Base-by-base conservation (phyloP, 208 protist species). In the Angomonas ambiguus region DNA sequence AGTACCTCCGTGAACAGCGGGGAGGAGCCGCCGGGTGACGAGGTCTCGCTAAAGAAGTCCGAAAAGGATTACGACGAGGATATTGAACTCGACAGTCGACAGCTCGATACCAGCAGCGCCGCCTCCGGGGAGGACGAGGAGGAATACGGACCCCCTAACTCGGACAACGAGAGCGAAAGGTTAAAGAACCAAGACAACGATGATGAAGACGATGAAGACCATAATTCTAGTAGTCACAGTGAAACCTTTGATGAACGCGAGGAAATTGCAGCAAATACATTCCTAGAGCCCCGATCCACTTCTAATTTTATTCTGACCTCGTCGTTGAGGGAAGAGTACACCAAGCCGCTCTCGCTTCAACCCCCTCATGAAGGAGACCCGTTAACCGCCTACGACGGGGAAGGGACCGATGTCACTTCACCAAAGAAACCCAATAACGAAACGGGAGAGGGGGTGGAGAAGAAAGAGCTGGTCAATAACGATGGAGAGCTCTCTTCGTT, bases 401-500 rank as follows among this genome's bases (percentile, higher is more conserved):
- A n/a, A n/a, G n/a, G n/a, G n/a, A n/a, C n/a, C n/a, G n/a, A n/a
- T n/a, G n/a, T n/a, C n/a, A n/a, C n/a, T n/a, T n/a, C n/a, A n/a
- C n/a, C n/a, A n/a, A n/a, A n/a, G n/a, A n/a, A n/a, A n/a, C n/a
- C n/a, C n/a, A n/a, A n/a, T n/a, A n/a, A n/a, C n/a, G n/a, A n/a
- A 45, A 16, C 38, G 38, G 8, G 8, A n/a, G 38, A 16, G 8
- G 38, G 16, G 38, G 38, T 6, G 1, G 55, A 70, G 1, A 30
- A 45, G 35, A 28, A 45, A 2, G 38, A 58, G 22, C 25, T 58
- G 41, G 57, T 64, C 33, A 58, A 64, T 45, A 55, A 35, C 24
- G 56, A 38, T 16, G 53, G 34, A 22, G 57, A 63, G 34, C 41
- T 24, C 28, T 57, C 56, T 22, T 22, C 24, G 27, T 35, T 60